phyloP scores from a whole-genome alignment of 2,329 filamentous ascomycete genomes.

The Microdochium nivale region DNA sequence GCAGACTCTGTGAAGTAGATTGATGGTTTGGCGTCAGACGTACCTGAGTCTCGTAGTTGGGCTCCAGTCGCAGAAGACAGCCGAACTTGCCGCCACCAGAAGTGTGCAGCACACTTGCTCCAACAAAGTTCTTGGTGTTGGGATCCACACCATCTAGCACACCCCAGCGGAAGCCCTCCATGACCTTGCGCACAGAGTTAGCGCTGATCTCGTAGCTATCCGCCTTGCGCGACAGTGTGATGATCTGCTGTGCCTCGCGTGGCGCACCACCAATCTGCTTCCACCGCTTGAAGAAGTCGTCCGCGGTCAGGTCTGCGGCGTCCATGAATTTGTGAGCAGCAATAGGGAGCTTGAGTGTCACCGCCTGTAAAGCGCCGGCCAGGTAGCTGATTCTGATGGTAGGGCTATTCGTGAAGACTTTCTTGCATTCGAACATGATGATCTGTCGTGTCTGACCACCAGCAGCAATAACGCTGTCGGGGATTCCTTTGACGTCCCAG shows the following conservation, averaged over 20 bases:
- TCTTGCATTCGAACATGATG: conserved; percentile 84
- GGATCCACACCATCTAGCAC: conserved; percentile 80
- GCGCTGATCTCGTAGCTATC: conserved; percentile 58
- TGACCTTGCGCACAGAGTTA: conserved; percentile 59
- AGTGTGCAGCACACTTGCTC: conserved; percentile 78
- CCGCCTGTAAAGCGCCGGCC: conserved; percentile 82
- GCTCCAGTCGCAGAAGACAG: conserved; percentile 86
- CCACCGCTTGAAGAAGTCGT: conserved; percentile 99
- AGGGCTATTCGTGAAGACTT: conserved; percentile 72
- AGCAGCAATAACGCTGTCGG: conserved; percentile 70
- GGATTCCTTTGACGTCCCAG: conserved; percentile 80
- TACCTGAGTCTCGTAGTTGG: conserved; percentile 88
- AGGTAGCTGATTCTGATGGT: conserved; percentile 93
- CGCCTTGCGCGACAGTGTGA: conserved; percentile 52
- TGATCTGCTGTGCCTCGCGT: conserved; percentile 81
- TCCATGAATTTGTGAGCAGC: conserved; percentile 96
- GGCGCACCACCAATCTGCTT: conserved; percentile 91
- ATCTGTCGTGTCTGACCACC: conserved; percentile 83
- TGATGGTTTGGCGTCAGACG: conserved; percentile 22
- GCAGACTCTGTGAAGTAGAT: not conserved
- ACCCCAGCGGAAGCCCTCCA: conserved; percentile 86
- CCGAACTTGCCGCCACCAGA: conserved; percentile 84
- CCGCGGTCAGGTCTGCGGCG: conserved; percentile 70
- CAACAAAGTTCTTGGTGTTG: conserved; percentile 89
- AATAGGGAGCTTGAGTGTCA: conserved; percentile 85